These are phyloP conservation scores for Rhizopogon sp. DNA, from an alignment of 768 basidiomycete genomes.

Conservation along the genomic window DNA sequence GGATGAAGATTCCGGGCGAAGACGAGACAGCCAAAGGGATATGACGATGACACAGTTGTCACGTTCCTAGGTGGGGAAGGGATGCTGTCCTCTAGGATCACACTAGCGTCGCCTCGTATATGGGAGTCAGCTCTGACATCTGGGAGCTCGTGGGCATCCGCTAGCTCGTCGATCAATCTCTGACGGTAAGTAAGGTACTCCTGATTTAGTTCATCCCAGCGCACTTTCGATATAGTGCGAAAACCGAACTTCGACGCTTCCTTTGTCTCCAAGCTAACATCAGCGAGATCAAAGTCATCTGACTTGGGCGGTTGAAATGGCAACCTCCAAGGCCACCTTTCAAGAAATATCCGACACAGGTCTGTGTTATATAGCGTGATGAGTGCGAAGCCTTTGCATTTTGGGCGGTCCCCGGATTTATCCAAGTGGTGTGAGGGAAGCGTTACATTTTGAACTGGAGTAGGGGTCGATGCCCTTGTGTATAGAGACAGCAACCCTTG, in stretches of 20 bases:
- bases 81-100: background rate
- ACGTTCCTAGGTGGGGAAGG: background rate
- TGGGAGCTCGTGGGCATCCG: constrained; percentile 1
- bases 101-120: background rate
- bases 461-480: background rate
- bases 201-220: constrained; percentile 60
- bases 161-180: constrained; percentile 45
- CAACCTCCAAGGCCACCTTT: constrained; percentile 60
- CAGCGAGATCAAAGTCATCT: background rate
- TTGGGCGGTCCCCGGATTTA: constrained; percentile 45
- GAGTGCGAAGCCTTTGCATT: constrained; percentile 74
- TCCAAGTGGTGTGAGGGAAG: constrained; percentile 66
- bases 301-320: background rate
- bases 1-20: constrained; percentile 68
- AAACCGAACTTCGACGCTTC: constrained; percentile 59
- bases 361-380: constrained; percentile 43
- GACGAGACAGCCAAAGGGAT: constrained; percentile 62
- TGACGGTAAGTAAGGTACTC: constrained; percentile 67
- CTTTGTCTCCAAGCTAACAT: constrained; percentile 7
- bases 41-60: constrained; percentile 32
- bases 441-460: constrained; percentile 45
- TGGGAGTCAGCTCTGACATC: background rate
- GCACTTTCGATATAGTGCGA: constrained; percentile 47
- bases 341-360: constrained; percentile 38
- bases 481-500: constrained; percentile 26